Conservation (phyloP, 1,284 basidiomycete genomes). For the Ustilago bromivora region DNA sequence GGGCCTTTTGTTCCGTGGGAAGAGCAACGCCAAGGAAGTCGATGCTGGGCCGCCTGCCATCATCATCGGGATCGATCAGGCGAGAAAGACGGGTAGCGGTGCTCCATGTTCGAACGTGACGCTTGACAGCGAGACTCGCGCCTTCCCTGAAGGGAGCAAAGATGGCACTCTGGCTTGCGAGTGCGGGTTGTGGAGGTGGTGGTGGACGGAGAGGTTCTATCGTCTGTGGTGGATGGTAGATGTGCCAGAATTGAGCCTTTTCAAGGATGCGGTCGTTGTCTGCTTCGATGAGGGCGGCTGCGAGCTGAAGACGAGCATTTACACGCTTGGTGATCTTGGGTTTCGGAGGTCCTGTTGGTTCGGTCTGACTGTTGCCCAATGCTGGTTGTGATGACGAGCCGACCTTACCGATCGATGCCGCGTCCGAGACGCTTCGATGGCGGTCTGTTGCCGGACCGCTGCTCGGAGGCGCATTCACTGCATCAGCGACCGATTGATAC, state of each 20-base stretch:
- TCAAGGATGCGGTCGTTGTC: conserved; percentile 64
- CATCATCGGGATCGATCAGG: conserved; percentile 33
- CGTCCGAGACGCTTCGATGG: conserved; percentile 5
- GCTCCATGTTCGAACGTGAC: conserved; percentile 52
- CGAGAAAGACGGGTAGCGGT: conserved; percentile 46
- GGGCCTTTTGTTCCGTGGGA: conserved; percentile 50
- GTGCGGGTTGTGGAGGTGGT: conserved; percentile 56
- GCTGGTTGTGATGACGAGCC: conserved; percentile 6
- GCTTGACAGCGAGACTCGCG: conserved; percentile 27
- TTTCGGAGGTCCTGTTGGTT: conserved; percentile 16
- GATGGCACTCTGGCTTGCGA: conserved; percentile 62
- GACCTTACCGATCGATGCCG: not conserved
- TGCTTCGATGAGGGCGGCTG: conserved; percentile 67
- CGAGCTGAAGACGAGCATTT: conserved; percentile 63
- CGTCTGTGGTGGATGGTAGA: conserved; percentile 36
- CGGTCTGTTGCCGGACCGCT: not conserved
- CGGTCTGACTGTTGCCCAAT: not conserved
- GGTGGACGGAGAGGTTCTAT: conserved; percentile 32
- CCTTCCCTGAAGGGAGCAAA: conserved; percentile 59
- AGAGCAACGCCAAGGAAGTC: conserved; percentile 62
- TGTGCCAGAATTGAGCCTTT: conserved; percentile 51
- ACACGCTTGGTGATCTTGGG: conserved; percentile 56
- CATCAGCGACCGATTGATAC: conserved; percentile 33
- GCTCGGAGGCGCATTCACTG: conserved; percentile 11
- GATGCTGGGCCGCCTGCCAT: conserved; percentile 49